A percentile compares a stretch with the other conserved stretches of the same genome.
These are phyloP conservation scores for Setaria italica DNA, from an alignment of 202 grass and related monocot genomes.

Conservation along the genomic window DNA sequence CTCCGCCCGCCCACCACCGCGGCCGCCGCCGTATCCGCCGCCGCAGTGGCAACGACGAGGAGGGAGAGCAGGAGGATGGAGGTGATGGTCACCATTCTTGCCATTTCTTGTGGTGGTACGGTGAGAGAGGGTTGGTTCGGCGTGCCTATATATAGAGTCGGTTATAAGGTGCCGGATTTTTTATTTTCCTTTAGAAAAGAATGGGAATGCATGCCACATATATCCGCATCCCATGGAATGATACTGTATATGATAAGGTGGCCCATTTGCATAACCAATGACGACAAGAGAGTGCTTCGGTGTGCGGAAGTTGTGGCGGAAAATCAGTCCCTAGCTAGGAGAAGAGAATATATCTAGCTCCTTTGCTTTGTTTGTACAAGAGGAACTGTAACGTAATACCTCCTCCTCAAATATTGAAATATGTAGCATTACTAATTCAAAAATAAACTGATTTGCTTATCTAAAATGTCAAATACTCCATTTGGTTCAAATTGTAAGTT, in stretches of 20 bases:
- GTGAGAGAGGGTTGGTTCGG: not conserved
- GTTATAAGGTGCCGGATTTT: not conserved
- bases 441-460: no score
- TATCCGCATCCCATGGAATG: not conserved
- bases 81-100: not conserved
- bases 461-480: no score
- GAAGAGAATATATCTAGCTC: not conserved
- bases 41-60: not conserved
- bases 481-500: no score
- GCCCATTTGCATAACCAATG: constrained; percentile 1
- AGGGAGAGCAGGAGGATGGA: constrained; percentile 12
- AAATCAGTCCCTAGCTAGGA: not conserved
- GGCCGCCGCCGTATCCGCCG: not conserved
- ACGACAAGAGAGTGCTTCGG: constrained; percentile 5
- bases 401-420: no score
- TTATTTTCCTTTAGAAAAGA: no score
- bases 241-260: not conserved
- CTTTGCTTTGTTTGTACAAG: not conserved
- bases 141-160: not conserved
- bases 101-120: not conserved
- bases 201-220: not conserved
- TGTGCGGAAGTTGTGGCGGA: constrained; percentile 32
- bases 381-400: not conserved
- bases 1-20: constrained; percentile 40
- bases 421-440: no score